Evolutionary conservation across 1,284 basidiomycete species (phyloP), one percentile per base, ranked within the genome.

Genomic region (Malassezia caprae): DNA sequence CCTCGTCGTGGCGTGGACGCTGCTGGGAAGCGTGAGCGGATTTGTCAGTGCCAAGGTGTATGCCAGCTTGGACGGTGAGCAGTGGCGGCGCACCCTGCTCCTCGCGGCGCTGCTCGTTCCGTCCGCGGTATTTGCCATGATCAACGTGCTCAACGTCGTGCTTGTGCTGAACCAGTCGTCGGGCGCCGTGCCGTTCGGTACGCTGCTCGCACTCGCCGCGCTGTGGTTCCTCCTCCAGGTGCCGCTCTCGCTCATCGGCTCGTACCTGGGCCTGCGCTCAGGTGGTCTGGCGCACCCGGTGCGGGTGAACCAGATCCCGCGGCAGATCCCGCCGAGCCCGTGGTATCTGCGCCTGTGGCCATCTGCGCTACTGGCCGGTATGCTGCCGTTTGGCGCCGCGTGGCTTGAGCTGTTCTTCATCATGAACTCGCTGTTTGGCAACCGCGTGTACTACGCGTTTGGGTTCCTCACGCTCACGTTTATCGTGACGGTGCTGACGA

Each of bases 161-260:
- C 64, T 98, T 27, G 78, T 96, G 58, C 79, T 82, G 3, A 86
- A 88, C 13, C 84, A 84, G 4, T 90, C 90, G 0, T 93, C 91
- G 3, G 93, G 91, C 17, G 93, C 93, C 8, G 89, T 98, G 34
- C 93, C 93, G 2, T 94, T 96, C 73, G 89, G 89, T 81, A 69
- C 93, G 0, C 85, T 96, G 79, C 78, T 90, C 39, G 80, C 90
- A 19, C 87, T 98, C 59, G 82, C 93, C 17, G 73, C 88, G 8
- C 78, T 98, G n/a, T 98, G 91, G 91, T 94, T 90, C 76, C 84
- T 90, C 44, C 89, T 96, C 58, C 90, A 90, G 30, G 86, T 88
- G 0, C 93, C 93, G 0, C 79, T 82, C 6, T 78, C 77, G 4
- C 63, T 79, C 7, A 70, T 77, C 6, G 82, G 82, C 24, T 77